Conservation (phyloP, 768 basidiomycete genomes). For the Trametes villosa region DNA sequence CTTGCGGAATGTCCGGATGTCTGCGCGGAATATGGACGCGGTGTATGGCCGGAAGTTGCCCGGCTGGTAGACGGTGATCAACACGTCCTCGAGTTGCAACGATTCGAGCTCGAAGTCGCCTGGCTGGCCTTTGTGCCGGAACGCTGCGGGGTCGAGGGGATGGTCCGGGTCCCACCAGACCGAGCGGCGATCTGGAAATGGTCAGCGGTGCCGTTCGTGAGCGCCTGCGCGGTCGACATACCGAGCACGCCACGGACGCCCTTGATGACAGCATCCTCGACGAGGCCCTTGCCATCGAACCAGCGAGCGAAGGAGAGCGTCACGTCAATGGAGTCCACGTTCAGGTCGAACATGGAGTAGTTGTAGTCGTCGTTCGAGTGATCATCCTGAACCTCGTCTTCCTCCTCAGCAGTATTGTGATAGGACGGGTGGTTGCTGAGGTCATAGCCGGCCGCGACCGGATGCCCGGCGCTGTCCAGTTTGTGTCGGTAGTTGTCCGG, state of each 20-base stretch:
- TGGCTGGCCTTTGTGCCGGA: slow-evolving; percentile 70
- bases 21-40: slow-evolving; percentile 91
- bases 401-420: slow-evolving; percentile 64
- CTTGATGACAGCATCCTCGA: slow-evolving; percentile 89
- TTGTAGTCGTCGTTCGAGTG: slow-evolving; percentile 61
- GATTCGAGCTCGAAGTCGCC: slow-evolving; percentile 94
- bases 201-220: background rate
- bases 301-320: slow-evolving; percentile 89
- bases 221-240: slow-evolving; percentile 31
- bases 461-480: slow-evolving; percentile 42
- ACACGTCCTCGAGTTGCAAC: slow-evolving; percentile 88
- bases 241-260: slow-evolving; percentile 95
- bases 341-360: slow-evolving; percentile 91
- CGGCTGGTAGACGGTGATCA: slow-evolving; percentile 95
- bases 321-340: slow-evolving; percentile 94
- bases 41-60: slow-evolving; percentile 90
- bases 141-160: slow-evolving; percentile 78
- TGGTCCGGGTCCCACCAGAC: slow-evolving; percentile 86
- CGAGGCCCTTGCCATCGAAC: slow-evolving; percentile 93
- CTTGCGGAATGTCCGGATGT: slow-evolving; percentile 82
- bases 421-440: slow-evolving; percentile 77
- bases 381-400: slow-evolving; percentile 40
- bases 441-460: slow-evolving; percentile 72
- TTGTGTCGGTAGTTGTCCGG: slow-evolving; percentile 41
- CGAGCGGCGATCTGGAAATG: slow-evolving; percentile 74